Base-by-base conservation (phyloP, 2,329 filamentous ascomycete species). In the Daldinia eschscholtzii region DNA sequence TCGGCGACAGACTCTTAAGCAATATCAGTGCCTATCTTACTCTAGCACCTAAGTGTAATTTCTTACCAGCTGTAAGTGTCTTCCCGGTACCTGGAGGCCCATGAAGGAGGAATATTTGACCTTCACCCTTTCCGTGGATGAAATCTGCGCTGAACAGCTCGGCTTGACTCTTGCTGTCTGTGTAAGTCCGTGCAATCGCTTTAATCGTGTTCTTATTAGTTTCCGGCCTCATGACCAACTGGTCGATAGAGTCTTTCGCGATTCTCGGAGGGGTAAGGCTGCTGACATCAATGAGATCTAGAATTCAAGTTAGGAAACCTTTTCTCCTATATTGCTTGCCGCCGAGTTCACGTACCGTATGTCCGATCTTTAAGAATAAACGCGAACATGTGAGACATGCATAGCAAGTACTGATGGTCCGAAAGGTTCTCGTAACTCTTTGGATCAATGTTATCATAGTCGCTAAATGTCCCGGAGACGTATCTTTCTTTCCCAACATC, bases 121-220 rank as follows among this genome's bases (percentile, higher is more conserved):
- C 70, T 39, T 70, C 61, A 15, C 70, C 70, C 53, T 70, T 72
- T 15, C 67, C 67, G n/a, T 59, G 57, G 30, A 71, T 71, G 30
- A 66, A 71, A 58, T 71, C 68, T 4, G 69, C 69, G 13, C 55
- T 67, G 56, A 59, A 64, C 35, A 59, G 28, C 41, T 57, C 65
- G 4, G 44, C 46, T 57, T 67, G 59, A 18, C 59, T 44, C 18
- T 52, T 37, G 9, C 37, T 59, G 13, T 71, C 68, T 0, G 57
- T 60, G 41, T 68, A 71, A 0, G 65, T 67, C 60, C 66, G 55
- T 13, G 68, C 69, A 28, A 69, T 71, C 1, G 69, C 69, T 57
- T 71, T 71, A 10, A 71, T 69, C 2, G 66, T 62, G 3, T 62
- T 57, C 44, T 67, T 71, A 39, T 69, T 69, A 15, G 60, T 46